Evolutionary conservation across 2,329 filamentous ascomycete genomes (phyloP).

Genomic region (Colletotrichum coccodes): DNA sequence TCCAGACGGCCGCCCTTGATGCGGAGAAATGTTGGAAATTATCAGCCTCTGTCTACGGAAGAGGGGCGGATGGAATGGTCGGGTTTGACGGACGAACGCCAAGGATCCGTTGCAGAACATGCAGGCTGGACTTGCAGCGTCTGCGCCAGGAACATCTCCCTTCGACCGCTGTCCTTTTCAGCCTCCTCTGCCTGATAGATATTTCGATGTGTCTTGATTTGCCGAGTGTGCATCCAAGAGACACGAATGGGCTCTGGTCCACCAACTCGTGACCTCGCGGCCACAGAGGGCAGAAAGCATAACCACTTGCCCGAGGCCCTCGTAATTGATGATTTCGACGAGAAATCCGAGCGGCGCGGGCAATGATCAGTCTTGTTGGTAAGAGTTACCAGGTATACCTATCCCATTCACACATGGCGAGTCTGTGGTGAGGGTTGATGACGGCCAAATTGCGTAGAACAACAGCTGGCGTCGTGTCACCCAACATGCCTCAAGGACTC

Average conservation of each 20-base stretch:
- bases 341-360: background rate
- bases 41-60: background rate
- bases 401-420: background rate
- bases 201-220: background rate
- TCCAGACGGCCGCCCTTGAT: background rate
- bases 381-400: background rate
- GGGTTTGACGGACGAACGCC: background rate
- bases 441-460: background rate
- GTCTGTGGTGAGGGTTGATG: background rate
- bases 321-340: background rate
- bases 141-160: background rate
- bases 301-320: background rate
- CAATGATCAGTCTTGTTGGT: background rate
- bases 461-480: too few species aligned
- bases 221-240: background rate
- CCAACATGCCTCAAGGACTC: too few species aligned
- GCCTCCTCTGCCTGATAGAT: background rate
- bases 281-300: background rate
- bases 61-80: background rate
- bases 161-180: background rate
- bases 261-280: background rate
- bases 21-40: background rate
- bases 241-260: background rate
- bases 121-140: background rate
- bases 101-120: background rate